Percentiles rank a stretch among this genome's conserved stretches.
phyloP scores from a whole-genome alignment of 2,329 filamentous ascomycete species.

The Penicillium capsulatum region DNA sequence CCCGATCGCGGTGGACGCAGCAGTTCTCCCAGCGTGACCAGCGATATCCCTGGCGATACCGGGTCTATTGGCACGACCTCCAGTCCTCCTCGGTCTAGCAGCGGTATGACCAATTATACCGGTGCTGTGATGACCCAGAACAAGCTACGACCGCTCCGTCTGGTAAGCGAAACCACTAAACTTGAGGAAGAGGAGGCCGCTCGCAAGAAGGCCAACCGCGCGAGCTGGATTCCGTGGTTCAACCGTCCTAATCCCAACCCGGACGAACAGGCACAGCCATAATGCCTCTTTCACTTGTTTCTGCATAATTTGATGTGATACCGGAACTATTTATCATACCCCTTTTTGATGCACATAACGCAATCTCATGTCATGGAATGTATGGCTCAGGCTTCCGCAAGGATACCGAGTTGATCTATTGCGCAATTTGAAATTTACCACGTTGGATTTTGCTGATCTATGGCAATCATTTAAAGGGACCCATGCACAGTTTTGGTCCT shows the following conservation, averaged over 20 bases:
- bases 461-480: background rate
- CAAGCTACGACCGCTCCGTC: constrained; percentile 76
- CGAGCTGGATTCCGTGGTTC: constrained; percentile 48
- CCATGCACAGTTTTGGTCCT: background rate
- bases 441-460: background rate
- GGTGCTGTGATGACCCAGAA: constrained; percentile 59
- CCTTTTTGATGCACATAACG: constrained; percentile 24
- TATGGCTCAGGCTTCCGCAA: constrained; percentile 9
- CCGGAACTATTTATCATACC: constrained; percentile 22
- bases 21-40: constrained; percentile 60
- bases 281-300: constrained; percentile 4
- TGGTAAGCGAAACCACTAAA: constrained; percentile 57
- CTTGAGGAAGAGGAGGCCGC: constrained; percentile 41
- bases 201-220: constrained; percentile 44
- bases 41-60: constrained; percentile 46
- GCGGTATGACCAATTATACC: constrained; percentile 65
- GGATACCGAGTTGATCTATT: constrained; percentile 11
- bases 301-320: constrained; percentile 22
- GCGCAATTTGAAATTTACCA: constrained; percentile 10
- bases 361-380: constrained; percentile 18
- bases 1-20: constrained; percentile 52
- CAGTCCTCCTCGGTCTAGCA: constrained; percentile 60
- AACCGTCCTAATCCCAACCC: constrained; percentile 32
- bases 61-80: constrained; percentile 46
- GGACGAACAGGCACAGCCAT: constrained; percentile 21